Conservation (phyloP, 495 filamentous ascomycete species). For the Penicillium coffeae region DNA sequence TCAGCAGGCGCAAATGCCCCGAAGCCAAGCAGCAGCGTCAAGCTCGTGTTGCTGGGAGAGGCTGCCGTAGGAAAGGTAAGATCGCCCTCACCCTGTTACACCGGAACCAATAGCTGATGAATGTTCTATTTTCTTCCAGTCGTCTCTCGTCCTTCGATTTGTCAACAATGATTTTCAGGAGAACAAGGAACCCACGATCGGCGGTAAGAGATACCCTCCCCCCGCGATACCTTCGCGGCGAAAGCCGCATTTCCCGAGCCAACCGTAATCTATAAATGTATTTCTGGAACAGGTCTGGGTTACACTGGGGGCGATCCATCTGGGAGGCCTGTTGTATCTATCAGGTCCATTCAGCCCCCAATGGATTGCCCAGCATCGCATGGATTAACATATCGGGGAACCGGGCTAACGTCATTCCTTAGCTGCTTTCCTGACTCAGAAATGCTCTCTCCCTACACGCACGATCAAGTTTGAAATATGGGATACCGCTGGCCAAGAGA, state of each 20-base stretch:
- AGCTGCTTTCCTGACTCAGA: conserved; percentile 98
- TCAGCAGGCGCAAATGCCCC: conserved; percentile 56
- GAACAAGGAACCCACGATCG: conserved; percentile 99
- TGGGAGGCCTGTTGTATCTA: background rate
- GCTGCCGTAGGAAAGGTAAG: conserved; percentile 96
- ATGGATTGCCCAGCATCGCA: background rate
- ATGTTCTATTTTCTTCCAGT: conserved; percentile 49
- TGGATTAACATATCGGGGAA: background rate
- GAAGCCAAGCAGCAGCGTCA: conserved; percentile 98
- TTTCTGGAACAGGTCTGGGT: background rate
- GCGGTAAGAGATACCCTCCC: conserved; percentile 59
- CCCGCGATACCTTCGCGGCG: conserved; percentile 6
- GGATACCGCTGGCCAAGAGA: conserved; percentile 98
- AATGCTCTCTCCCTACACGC: conserved; percentile 90
- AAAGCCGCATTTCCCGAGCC: background rate
- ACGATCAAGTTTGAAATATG: conserved; percentile 99
- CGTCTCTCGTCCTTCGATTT: conserved; percentile 94
- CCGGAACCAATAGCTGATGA: conserved; percentile 16
- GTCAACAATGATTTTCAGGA: conserved; percentile 99
- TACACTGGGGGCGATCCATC: conserved; percentile 1
- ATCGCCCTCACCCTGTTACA: conserved; percentile 7
- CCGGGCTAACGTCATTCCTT: conserved; percentile 29
- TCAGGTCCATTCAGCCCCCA: background rate
- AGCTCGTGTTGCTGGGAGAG: conserved; percentile 94
- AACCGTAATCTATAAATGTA: background rate